phyloP scores from a whole-genome alignment of 2,329 filamentous ascomycete species.

The Reticulascus tulasneorum region DNA sequence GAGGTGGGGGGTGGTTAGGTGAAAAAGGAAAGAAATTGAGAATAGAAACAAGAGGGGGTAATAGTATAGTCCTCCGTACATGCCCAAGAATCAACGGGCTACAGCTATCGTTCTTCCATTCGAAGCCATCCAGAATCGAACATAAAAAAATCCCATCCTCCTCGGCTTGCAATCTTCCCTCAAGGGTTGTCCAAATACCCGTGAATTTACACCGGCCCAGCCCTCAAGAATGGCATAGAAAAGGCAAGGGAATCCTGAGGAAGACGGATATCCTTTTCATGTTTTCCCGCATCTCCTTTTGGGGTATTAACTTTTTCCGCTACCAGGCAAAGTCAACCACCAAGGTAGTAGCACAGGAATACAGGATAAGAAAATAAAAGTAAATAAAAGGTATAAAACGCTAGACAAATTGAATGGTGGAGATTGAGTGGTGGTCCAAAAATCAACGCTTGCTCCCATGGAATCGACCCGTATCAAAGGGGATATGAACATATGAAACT shows the following conservation, averaged over 20 bases:
- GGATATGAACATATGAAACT: conserved; percentile 18
- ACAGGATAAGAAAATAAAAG: conserved; percentile 18
- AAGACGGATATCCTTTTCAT: too few species aligned
- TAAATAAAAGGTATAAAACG: conserved; percentile 16
- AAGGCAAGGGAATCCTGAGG: conserved; percentile 8
- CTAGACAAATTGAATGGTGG: conserved; percentile 11
- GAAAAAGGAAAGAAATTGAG: conserved; percentile 26
- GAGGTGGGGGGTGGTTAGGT: conserved; percentile 6
- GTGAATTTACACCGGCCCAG: too few species aligned
- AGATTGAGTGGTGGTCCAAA: conserved; percentile 18
- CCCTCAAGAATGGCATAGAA: conserved; percentile 17
- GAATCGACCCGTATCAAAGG: conserved; percentile 17
- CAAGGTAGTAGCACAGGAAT: conserved; percentile 21
- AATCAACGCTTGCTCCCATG: conserved; percentile 12
- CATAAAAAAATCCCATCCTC: conserved; percentile 6
- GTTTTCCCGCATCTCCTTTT: conserved; percentile 21
- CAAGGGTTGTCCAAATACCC: conserved; percentile 3
- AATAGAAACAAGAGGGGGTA: conserved; percentile 22
- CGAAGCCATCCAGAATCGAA: too few species aligned
- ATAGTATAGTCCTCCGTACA: conserved; percentile 7
- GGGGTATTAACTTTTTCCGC: conserved; percentile 33
- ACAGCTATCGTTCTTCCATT: too few species aligned
- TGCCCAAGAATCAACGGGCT: too few species aligned
- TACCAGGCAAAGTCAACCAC: conserved; percentile 21
- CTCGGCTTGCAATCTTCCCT: neutral